Percentiles rank a stretch among this genome's conserved stretches.
Conservation (phyloP, 768 basidiomycete genomes). For the Auriculariales sp. region DNA sequence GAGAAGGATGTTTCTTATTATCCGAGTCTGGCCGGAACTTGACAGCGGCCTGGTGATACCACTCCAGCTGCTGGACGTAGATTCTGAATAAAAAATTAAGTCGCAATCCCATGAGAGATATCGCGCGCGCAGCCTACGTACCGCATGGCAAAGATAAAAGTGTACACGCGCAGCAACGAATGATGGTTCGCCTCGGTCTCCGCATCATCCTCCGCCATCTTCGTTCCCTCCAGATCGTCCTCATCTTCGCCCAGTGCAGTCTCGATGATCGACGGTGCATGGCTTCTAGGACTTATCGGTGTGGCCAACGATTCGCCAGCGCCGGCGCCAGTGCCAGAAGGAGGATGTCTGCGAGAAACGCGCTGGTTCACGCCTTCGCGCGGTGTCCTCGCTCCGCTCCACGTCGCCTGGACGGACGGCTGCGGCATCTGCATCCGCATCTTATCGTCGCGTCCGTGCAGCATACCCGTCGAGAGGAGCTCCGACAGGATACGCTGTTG, state of each 20-base stretch:
- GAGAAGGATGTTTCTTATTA: slow-evolving; percentile 10
- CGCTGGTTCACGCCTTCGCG: too few species aligned
- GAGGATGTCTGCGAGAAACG: too few species aligned
- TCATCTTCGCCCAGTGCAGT: slow-evolving; percentile 5
- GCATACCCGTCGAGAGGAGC: slow-evolving; percentile 8
- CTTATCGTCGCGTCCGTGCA: slow-evolving; percentile 6
- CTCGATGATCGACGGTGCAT: too few species aligned
- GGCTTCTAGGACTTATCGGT: too few species aligned
- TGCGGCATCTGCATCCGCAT: slow-evolving; percentile 9
- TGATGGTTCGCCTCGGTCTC: slow-evolving; percentile 6
- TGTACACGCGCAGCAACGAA: slow-evolving; percentile 12
- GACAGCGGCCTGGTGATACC: not conserved
- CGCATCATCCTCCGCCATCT: slow-evolving; percentile 2
- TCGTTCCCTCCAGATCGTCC: slow-evolving; percentile 4
- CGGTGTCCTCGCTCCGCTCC: slow-evolving; percentile 1
- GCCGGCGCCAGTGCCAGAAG: too few species aligned
- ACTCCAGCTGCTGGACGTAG: slow-evolving; percentile 12
- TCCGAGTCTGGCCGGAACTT: not conserved
- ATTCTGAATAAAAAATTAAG: slow-evolving; percentile 5
- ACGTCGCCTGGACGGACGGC: slow-evolving; percentile 9
- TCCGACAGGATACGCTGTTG: slow-evolving; percentile 12
- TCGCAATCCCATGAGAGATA: slow-evolving; percentile 5
- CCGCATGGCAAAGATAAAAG: slow-evolving; percentile 13
- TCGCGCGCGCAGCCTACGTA: slow-evolving; percentile 1
- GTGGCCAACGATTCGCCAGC: too few species aligned